Evolutionary conservation across 768 basidiomycete genomes (phyloP).

Genomic region (Collybiopsis confluens): DNA sequence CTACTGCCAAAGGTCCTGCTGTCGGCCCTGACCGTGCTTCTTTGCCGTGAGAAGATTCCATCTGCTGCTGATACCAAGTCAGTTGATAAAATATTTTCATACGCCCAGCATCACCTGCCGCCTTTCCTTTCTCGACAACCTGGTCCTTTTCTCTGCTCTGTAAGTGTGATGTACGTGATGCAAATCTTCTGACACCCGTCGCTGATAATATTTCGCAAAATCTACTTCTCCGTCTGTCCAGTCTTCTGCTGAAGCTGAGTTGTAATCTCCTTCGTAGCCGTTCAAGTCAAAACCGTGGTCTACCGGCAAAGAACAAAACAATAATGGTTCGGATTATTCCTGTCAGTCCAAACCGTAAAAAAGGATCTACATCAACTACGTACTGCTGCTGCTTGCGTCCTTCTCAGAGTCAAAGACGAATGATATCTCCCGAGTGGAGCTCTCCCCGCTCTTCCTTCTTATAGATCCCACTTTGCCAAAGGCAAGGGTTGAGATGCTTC

Average conservation of each 20-base stretch:
- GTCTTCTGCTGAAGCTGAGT: constrained; percentile 2
- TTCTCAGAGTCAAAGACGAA: constrained; percentile 2
- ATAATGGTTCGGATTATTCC: neutral
- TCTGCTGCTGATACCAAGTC: no score
- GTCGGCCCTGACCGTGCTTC: constrained; percentile 2
- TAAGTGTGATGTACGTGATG: constrained; percentile 1
- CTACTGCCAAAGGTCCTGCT: neutral
- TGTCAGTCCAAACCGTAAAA: constrained; percentile 1
- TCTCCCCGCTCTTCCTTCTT: neutral
- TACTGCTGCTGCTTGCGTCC: constrained; percentile 6
- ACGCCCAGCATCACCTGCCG: no score
- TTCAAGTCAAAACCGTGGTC: neutral
- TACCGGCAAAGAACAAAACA: neutral
- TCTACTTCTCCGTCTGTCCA: neutral
- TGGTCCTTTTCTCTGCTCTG: neutral
- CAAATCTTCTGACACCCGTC: constrained; percentile 5
- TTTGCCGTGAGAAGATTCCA: neutral
- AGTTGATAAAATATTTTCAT: neutral
- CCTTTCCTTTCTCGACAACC: no score
- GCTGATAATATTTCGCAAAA: neutral
- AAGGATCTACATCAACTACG: neutral
- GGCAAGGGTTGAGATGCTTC: constrained; percentile 1
- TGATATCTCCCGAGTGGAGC: neutral
- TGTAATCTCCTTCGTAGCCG: constrained; percentile 4
- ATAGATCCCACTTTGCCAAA: neutral